These are phyloP conservation scores for Hippophae rhamnoides DNA, from an alignment of 306 rosid species.

Conservation along the genomic window DNA sequence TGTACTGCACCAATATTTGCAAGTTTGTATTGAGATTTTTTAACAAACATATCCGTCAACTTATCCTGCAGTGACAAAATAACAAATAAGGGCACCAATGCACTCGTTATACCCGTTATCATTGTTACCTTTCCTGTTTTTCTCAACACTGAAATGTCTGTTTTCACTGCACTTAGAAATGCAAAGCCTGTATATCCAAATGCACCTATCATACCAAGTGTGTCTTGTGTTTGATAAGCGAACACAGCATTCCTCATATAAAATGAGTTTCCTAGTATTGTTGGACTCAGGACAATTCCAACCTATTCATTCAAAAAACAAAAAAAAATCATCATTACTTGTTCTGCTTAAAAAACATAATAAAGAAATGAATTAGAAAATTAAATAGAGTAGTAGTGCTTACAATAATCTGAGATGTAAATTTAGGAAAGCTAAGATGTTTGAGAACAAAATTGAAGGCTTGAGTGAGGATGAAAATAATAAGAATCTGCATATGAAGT, in stretches of 20 bases:
- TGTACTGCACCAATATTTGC: constrained; percentile 1
- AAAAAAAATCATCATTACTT: not conserved
- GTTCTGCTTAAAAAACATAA: not conserved
- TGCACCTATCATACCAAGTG: constrained; percentile 23
- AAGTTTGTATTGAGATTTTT: not conserved
- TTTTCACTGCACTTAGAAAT: constrained; percentile 34
- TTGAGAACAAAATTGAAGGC: constrained; percentile 12
- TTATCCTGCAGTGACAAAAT: not conserved
- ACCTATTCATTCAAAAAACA: constrained; percentile 20
- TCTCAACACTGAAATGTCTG: constrained; percentile 34
- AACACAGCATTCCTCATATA: constrained; percentile 10
- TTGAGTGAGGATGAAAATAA: constrained; percentile 27
- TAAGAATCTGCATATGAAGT: constrained; percentile 34
- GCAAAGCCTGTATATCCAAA: constrained; percentile 27
- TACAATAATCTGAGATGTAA: constrained; percentile 40
- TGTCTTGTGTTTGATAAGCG: constrained; percentile 27
- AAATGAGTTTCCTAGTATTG: constrained; percentile 2
- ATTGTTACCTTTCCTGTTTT: constrained; percentile 31
- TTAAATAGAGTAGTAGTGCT: not conserved
- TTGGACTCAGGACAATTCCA: constrained; percentile 26
- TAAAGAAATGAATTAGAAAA: not conserved
- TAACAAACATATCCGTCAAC: not conserved
- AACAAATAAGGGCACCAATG: not conserved
- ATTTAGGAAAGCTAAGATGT: constrained; percentile 30
- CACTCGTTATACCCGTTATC: constrained; percentile 15